Evolutionary conservation across 1,284 basidiomycete species (phyloP).

Genomic region (Irpex rosettiformis): DNA sequence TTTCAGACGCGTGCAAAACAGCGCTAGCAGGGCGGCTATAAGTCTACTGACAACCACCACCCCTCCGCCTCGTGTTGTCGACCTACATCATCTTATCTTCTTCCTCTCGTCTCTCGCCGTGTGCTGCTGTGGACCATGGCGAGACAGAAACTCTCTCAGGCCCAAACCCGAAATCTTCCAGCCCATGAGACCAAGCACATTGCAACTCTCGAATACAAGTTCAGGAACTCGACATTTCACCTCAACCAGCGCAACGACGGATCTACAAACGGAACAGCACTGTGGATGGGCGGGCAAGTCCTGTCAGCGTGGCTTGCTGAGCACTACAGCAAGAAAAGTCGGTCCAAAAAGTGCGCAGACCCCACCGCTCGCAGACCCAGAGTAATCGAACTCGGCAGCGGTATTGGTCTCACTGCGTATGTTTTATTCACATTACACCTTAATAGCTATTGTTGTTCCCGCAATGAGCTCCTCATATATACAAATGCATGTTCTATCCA

Average conservation of each 20-base stretch:
- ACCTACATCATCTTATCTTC: slow-evolving; percentile 20
- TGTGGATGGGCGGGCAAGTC: slow-evolving; percentile 84
- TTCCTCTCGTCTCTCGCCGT: slow-evolving; percentile 8
- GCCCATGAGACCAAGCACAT: slow-evolving; percentile 72
- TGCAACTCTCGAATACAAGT: slow-evolving; percentile 44
- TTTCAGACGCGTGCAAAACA: slow-evolving; percentile 13
- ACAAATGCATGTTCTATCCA: not conserved
- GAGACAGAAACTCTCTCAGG: slow-evolving; percentile 13
- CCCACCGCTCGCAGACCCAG: slow-evolving; percentile 34
- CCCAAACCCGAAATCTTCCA: slow-evolving; percentile 32
- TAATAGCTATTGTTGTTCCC: not conserved
- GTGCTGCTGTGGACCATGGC: slow-evolving; percentile 7
- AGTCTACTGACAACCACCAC: slow-evolving; percentile 10
- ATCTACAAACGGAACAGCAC: slow-evolving; percentile 75
- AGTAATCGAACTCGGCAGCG: slow-evolving; percentile 80
- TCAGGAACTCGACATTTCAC: slow-evolving; percentile 38
- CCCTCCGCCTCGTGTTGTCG: slow-evolving; percentile 24
- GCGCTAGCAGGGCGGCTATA: slow-evolving; percentile 9
- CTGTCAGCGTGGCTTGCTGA: slow-evolving; percentile 61
- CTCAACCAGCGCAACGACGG: slow-evolving; percentile 59
- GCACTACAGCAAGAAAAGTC: slow-evolving; percentile 23
- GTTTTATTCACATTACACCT: slow-evolving; percentile 29
- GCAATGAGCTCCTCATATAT: not conserved
- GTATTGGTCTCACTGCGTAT: slow-evolving; percentile 77
- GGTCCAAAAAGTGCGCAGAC: slow-evolving; percentile 12